phyloP scores from a whole-genome alignment of 768 basidiomycete species.

The Kondoa subrosea region DNA sequence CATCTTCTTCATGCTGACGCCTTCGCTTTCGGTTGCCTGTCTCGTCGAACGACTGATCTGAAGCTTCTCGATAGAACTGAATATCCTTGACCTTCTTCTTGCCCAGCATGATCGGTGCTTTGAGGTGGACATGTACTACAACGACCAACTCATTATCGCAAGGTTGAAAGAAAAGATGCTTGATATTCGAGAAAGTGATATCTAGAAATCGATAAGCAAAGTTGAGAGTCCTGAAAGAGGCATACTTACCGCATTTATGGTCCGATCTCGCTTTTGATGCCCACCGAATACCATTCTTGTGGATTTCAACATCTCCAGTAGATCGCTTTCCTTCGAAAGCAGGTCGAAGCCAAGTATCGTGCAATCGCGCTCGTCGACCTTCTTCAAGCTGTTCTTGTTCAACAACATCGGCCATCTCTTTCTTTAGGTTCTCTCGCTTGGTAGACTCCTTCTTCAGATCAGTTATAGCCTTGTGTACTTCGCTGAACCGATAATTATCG shows the following conservation, averaged over 20 bases:
- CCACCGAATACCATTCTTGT: conserved; percentile 90
- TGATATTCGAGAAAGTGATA: conserved; percentile 87
- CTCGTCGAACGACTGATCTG: conserved; percentile 94
- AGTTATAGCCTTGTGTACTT: conserved; percentile 75
- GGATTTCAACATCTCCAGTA: conserved; percentile 95
- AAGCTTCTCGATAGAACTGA: conserved; percentile 95
- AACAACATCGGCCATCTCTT: conserved; percentile 93
- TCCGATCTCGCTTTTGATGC: conserved; percentile 59
- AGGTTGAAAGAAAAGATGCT: conserved; percentile 97
- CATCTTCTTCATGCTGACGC: conserved; percentile 82
- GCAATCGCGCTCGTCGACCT: conserved; percentile 71
- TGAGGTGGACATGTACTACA: conserved; percentile 82
- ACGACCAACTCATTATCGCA: conserved; percentile 91
- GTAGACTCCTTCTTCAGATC: conserved; percentile 91
- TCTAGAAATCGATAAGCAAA: conserved; percentile 40
- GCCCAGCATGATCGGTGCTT: conserved; percentile 91
- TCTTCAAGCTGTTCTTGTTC: conserved; percentile 83
- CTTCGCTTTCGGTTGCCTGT: conserved; percentile 97
- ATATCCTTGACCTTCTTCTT: conserved; percentile 97
- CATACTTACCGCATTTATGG: conserved; percentile 43
- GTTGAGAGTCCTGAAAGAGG: conserved; percentile 43
- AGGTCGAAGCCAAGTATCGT: conserved; percentile 83
- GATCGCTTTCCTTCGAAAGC: conserved; percentile 85
- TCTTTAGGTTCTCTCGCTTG: conserved; percentile 92
- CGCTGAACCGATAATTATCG: conserved; percentile 75